These are phyloP conservation scores for Penicillium sp. DNA, from an alignment of 2,329 filamentous ascomycete species.

Conservation along the genomic window DNA sequence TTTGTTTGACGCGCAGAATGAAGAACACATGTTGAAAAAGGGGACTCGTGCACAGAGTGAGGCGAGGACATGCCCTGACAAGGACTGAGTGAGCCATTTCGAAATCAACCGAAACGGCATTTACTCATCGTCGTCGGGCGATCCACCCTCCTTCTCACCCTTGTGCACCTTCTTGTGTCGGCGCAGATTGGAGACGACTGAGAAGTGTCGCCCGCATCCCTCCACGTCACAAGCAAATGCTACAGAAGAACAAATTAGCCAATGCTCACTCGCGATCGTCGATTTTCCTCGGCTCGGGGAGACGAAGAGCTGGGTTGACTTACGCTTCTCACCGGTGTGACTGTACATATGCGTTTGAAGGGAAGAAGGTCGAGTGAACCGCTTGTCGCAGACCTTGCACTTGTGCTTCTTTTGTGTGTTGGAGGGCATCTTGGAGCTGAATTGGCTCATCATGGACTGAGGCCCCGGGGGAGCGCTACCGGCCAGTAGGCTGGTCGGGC, in stretches of 20 bases:
- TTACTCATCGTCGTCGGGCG: constrained; percentile 40
- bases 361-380: constrained; percentile 90
- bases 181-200: constrained; percentile 90
- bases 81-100: constrained; percentile 6
- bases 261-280: background rate
- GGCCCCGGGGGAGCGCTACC: constrained; percentile 70
- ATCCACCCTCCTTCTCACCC: constrained; percentile 45
- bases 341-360: constrained; percentile 98
- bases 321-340: constrained; percentile 97
- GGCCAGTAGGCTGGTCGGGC: constrained; percentile 61
- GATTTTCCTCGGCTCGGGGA: background rate
- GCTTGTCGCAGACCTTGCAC: constrained; percentile 97
- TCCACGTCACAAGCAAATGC: constrained; percentile 92
- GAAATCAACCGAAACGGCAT: background rate
- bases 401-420: constrained; percentile 99
- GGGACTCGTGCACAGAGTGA: no score
- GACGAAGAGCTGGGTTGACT: constrained; percentile 39
- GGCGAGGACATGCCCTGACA: no score
- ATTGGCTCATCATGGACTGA: constrained; percentile 97
- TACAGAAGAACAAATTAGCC: constrained; percentile 36
- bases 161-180: constrained; percentile 96
- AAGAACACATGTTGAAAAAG: no score
- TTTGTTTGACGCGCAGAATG: no score
- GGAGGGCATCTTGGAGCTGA: constrained; percentile 91
- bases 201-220: constrained; percentile 92